Conservation (phyloP, 148 eudicot species). For the Fagopyrum homotropicum region DNA sequence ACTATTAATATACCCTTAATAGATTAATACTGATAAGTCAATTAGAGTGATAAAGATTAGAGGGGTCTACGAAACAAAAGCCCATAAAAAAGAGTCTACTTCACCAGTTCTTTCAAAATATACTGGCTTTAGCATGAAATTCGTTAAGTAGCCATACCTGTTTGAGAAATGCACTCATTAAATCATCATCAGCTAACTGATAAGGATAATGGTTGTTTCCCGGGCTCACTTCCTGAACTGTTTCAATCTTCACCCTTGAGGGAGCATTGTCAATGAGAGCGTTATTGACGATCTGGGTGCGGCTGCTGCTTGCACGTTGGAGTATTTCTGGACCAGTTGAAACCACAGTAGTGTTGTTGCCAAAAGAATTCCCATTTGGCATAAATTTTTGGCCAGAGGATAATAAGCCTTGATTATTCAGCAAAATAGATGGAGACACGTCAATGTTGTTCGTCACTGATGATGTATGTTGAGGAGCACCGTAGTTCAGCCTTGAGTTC, state of each 20-base stretch:
- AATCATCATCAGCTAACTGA: slow-evolving; percentile 69
- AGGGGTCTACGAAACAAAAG: too few relatives aligned
- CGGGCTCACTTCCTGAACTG: slow-evolving; percentile 36
- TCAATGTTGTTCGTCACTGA: slow-evolving; percentile 32
- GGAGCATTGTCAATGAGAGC: slow-evolving; percentile 24
- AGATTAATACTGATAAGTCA: too few relatives aligned
- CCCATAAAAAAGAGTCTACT: too few relatives aligned
- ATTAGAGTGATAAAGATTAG: too few relatives aligned
- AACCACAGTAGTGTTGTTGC: slow-evolving; percentile 23
- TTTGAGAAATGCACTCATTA: slow-evolving; percentile 58
- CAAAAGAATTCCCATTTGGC: slow-evolving; percentile 24
- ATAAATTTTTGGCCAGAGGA: slow-evolving; percentile 18
- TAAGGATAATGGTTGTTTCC: slow-evolving; percentile 39
- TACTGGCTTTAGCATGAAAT: neutral
- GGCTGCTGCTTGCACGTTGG: slow-evolving; percentile 26
- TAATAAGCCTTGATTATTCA: slow-evolving; percentile 33
- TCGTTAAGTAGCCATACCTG: slow-evolving; percentile 41
- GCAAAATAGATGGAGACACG: slow-evolving; percentile 50
- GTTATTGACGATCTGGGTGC: slow-evolving; percentile 16
- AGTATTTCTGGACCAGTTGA: slow-evolving; percentile 29
- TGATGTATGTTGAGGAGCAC: slow-evolving; percentile 26
- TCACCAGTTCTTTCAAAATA: neutral
- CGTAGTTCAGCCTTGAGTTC: slow-evolving; percentile 35
- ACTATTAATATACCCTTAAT: too few relatives aligned
- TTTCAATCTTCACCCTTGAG: slow-evolving; percentile 47